Conservation (phyloP, 148 eudicot species). For the Fagopyrum homotropicum region DNA sequence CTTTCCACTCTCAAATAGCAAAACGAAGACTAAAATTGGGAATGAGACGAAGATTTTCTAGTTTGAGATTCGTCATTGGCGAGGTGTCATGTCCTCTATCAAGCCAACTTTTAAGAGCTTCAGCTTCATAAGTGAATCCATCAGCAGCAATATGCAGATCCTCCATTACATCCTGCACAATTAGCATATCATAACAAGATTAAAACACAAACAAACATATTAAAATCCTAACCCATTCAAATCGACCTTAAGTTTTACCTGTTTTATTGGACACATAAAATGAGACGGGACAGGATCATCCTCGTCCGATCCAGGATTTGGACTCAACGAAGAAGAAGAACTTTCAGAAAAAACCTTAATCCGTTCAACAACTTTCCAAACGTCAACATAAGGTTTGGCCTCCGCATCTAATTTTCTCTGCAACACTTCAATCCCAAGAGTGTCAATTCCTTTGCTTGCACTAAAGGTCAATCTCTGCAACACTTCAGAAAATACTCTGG, state of each 20-base stretch:
- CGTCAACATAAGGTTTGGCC: conserved; percentile 74
- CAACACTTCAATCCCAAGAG: conserved; percentile 65
- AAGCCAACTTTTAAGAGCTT: conserved; percentile 80
- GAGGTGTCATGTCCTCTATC: conserved; percentile 77
- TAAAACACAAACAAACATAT: too few relatives aligned
- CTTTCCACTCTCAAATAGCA: conserved; percentile 83
- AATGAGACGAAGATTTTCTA: conserved; percentile 45
- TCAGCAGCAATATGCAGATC: conserved; percentile 89
- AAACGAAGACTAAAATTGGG: conserved; percentile 82
- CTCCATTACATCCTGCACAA: conserved; percentile 74
- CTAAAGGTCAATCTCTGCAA: conserved; percentile 51
- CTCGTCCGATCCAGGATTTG: conserved; percentile 22
- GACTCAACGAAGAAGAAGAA: background rate
- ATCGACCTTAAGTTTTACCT: conserved; percentile 34
- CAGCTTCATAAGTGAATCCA: conserved; percentile 84
- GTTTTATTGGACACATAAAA: conserved; percentile 79
- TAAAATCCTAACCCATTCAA: too few relatives aligned
- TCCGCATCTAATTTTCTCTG: conserved; percentile 27
- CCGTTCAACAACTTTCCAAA: conserved; percentile 67
- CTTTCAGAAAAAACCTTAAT: conserved; percentile 46
- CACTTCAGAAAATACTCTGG: too few relatives aligned
- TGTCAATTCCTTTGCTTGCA: conserved; percentile 79
- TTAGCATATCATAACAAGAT: too few relatives aligned
- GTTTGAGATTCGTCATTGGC: conserved; percentile 68
- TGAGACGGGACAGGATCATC: conserved; percentile 36